A percentile compares a stretch with the other conserved stretches of the same genome.
phyloP scores from a whole-genome alignment of 345 rosid genomes.

The Eucalyptus erythrocorys region DNA sequence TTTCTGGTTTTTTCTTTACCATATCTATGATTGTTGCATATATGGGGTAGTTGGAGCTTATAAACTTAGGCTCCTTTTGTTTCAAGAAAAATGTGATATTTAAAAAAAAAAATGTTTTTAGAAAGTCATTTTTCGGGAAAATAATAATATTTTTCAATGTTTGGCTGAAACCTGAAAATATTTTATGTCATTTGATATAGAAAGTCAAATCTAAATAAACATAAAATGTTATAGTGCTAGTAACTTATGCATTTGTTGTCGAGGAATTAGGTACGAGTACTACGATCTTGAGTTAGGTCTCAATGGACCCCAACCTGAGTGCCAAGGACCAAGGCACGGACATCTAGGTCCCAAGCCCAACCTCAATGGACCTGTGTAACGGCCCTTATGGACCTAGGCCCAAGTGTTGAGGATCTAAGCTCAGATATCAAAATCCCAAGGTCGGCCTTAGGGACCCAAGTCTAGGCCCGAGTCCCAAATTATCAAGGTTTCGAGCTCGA shows the following conservation, averaged over 20 bases:
- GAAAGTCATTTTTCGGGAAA: not conserved
- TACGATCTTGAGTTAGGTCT: not conserved
- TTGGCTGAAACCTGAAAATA: too few species aligned
- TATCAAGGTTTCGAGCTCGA: too few species aligned
- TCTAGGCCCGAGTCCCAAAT: too few species aligned
- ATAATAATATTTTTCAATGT: too few species aligned
- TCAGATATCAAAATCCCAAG: too few species aligned
- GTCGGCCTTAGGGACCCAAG: accelerated
- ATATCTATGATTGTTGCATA: too few species aligned
- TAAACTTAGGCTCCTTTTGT: not conserved
- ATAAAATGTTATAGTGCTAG: not conserved
- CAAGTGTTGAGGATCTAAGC: too few species aligned
- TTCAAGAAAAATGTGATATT: too few species aligned
- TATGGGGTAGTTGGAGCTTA: not conserved
- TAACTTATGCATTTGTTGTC: not conserved
- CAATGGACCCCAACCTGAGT: not conserved
- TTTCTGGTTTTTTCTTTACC: not conserved
- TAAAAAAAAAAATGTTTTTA: too few species aligned
- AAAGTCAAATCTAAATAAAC: not conserved
- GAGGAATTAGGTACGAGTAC: not conserved
- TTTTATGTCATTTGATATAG: not conserved
- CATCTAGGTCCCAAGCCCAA: not conserved
- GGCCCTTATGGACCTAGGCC: too few species aligned
- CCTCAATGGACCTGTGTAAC: not conserved
- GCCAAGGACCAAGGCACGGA: accelerated